Conservation (phyloP, 2,329 filamentous ascomycete species). For the Thermoascus crustaceus region DNA sequence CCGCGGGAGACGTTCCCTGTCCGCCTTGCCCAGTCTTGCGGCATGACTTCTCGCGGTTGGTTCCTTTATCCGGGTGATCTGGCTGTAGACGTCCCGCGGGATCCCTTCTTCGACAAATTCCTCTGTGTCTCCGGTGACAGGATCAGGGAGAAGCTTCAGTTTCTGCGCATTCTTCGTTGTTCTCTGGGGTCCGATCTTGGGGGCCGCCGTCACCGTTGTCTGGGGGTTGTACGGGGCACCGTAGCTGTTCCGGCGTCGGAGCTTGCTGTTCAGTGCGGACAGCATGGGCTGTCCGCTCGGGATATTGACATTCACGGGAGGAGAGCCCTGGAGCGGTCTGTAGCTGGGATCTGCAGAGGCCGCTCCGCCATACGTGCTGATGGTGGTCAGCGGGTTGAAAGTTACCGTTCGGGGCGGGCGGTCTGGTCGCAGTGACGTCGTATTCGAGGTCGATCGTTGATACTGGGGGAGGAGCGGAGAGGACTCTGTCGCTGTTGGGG, state of each 20-base stretch:
- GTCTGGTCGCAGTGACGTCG: constrained; percentile 31
- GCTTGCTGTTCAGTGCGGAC: constrained; percentile 75
- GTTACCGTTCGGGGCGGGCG: constrained; percentile 38
- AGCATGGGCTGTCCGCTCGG: constrained; percentile 53
- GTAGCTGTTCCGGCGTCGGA: constrained; percentile 78
- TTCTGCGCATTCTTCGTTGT: constrained; percentile 96
- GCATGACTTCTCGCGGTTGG: constrained; percentile 87
- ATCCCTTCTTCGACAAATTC: constrained; percentile 79
- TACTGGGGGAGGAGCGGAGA: constrained; percentile 35
- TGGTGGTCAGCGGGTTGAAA: constrained; percentile 40
- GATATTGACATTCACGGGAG: constrained; percentile 26
- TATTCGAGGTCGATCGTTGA: constrained; percentile 22
- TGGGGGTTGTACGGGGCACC: constrained; percentile 47
- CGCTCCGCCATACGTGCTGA: constrained; percentile 35
- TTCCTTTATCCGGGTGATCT: constrained; percentile 96
- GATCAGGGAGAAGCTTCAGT: constrained; percentile 90
- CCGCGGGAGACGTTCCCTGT: constrained; percentile 74
- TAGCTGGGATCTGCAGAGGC: constrained; percentile 34
- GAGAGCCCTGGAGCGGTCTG: constrained; percentile 33
- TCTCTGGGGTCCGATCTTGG: constrained; percentile 86
- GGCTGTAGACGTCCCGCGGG: constrained; percentile 90
- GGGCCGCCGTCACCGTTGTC: constrained; percentile 34
- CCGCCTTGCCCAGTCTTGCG: constrained; percentile 84
- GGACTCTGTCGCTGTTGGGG: constrained; percentile 35
- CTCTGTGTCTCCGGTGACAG: constrained; percentile 71